phyloP scores from a whole-genome alignment of 768 basidiomycete genomes.

The Lactarius hengduanensis region DNA sequence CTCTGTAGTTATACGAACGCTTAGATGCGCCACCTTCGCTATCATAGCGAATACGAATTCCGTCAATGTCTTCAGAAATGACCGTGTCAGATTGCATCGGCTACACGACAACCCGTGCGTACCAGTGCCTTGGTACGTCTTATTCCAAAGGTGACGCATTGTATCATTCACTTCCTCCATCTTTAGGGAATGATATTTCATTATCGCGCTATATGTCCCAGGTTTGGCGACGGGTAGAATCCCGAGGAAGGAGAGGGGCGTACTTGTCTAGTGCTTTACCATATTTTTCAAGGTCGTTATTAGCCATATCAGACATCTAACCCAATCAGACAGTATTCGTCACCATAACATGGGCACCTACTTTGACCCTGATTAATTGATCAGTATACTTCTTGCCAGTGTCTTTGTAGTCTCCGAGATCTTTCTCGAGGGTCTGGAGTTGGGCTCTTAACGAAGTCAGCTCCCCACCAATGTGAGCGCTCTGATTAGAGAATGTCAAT shows the following conservation, averaged over 20 bases:
- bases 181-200: slow-evolving; percentile 96
- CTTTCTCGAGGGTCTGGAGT: slow-evolving; percentile 60
- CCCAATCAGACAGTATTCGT: slow-evolving; percentile 5
- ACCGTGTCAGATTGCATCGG: slow-evolving; percentile 1
- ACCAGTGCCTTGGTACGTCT: slow-evolving; percentile 99
- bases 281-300: slow-evolving; percentile 96
- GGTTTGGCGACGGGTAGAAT: slow-evolving; percentile 13
- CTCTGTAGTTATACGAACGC: slow-evolving; percentile 95
- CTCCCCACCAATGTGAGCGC: slow-evolving; percentile 80
- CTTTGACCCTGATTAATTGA: slow-evolving; percentile 94
- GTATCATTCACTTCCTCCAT: slow-evolving; percentile 99
- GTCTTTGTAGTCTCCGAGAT: slow-evolving; percentile 84
- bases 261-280: slow-evolving; percentile 96
- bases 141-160: slow-evolving; percentile 97
- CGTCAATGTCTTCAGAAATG: slow-evolving; percentile 79
- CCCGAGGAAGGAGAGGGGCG: slow-evolving; percentile 31
- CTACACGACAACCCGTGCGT: slow-evolving; percentile 27
- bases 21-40: slow-evolving; percentile 88
- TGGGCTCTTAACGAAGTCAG: slow-evolving; percentile 70
- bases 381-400: slow-evolving; percentile 83
- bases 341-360: slow-evolving; percentile 34
- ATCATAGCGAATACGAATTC: slow-evolving; percentile 93
- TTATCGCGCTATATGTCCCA: slow-evolving; percentile 73
- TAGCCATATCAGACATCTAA: slow-evolving; percentile 97
- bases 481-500: slow-evolving; percentile 42